These are phyloP conservation scores for Canariomyces notabilis DNA, from an alignment of 2,329 filamentous ascomycete species.

Conservation along the genomic window DNA sequence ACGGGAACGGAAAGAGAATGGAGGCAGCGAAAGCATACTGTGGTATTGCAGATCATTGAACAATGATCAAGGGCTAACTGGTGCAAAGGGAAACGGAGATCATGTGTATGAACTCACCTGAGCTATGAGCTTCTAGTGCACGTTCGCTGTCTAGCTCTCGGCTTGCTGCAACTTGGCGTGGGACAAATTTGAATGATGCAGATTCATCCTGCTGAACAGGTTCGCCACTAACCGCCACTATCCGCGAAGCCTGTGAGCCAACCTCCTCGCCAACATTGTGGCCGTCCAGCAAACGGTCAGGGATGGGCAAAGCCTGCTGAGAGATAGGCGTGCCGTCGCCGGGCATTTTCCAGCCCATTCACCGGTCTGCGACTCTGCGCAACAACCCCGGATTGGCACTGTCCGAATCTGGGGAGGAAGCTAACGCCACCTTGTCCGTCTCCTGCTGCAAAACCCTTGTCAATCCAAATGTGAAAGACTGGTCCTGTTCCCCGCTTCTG, in stretches of 20 bases:
- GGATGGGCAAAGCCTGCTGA: slow-evolving; percentile 17
- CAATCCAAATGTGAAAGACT: neutral
- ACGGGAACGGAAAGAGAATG: no score
- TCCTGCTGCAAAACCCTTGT: neutral
- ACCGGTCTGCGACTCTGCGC: slow-evolving; percentile 4
- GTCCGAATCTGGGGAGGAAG: slow-evolving; percentile 15
- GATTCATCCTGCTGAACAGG: neutral
- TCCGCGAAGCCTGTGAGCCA: neutral
- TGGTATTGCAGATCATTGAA: no score
- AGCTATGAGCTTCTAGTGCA: neutral
- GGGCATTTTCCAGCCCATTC: slow-evolving; percentile 11
- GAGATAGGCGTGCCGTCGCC: slow-evolving; percentile 13
- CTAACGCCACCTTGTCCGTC: slow-evolving; percentile 9
- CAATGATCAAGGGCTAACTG: neutral
- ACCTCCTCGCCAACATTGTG: neutral
- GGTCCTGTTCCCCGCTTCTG: slow-evolving; percentile 1
- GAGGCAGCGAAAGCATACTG: no score
- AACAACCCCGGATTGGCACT: slow-evolving; percentile 16
- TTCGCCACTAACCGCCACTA: neutral
- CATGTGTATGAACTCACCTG: neutral
- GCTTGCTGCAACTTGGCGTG: neutral
- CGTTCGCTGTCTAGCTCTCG: neutral
- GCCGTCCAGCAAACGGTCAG: slow-evolving; percentile 2
- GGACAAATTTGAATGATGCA: neutral
- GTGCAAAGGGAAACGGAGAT: no score